Base-by-base conservation (phyloP, 768 basidiomycete genomes). In the Xerocomellus dryophilus region DNA sequence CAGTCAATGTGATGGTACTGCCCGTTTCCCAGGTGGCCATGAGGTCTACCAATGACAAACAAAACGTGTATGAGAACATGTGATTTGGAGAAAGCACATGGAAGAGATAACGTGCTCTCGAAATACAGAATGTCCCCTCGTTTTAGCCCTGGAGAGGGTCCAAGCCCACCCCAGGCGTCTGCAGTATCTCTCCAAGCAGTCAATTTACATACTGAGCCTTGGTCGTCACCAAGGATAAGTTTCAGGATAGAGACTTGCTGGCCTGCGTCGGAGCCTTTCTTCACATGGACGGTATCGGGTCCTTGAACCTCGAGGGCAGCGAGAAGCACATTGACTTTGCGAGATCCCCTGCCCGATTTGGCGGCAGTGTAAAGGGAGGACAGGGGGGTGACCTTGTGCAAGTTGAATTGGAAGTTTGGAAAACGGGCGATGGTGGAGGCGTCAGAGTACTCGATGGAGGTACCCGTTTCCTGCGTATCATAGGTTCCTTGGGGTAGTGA, bases 181-280 rank as follows among this genome's bases (percentile, higher is more conserved):
- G 90, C 90, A 5, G 80, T 72, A 43, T 90, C 85, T 50, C 89
- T 74, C 90, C 90, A 93, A 12, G 85, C 89, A 5, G 86, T 86
- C 17, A 92, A 66, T 69, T 85, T 89, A 62, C 82, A 82, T 7
- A 91, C 77, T 1, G 70, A 76, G 1, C 85, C 85, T 27, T 80
- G 80, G 49, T 90, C 87, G 61, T 91, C 88, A 10, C 86, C 86
- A 23, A 92, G 68, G 43, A 92, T 81, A 62, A 90, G 73, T 62
- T 82, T 87, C 27, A 92, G 68, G 40, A 92, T 65, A 0, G 78
- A 80, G 1, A 90, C 80, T 54, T 87, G 81, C 53, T 81, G 82
- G 8, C 89, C 90, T 5, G 85, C 82, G 50, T 90, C 85, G 5
- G 62, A 61, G 0, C 90, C 90, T 47, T 81, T 84, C 68, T 86